Evolutionary conservation across 176 grass and related monocot species (phyloP).

Genomic region (Hordeum vulgare): DNA sequence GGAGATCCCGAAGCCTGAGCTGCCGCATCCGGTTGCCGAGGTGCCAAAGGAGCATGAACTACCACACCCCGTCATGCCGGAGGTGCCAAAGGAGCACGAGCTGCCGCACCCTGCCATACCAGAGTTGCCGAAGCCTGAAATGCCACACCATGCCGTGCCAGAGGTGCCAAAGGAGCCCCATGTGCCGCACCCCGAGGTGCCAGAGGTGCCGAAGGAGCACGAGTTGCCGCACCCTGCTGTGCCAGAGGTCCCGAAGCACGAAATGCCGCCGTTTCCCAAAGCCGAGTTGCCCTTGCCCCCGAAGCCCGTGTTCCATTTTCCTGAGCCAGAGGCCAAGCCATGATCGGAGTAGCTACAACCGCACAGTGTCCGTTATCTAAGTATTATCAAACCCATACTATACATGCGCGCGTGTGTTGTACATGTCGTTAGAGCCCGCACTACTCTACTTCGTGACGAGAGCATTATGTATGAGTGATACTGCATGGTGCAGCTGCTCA

Average conservation of each 20-base stretch:
- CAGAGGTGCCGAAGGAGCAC: neutral
- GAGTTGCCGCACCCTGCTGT: neutral
- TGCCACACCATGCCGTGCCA: neutral
- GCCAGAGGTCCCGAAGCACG: neutral
- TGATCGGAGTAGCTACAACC: neutral
- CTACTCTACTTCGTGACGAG: neutral
- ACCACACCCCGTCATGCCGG: neutral
- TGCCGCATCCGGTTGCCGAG: neutral
- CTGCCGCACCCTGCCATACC: neutral
- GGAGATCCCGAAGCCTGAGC: slow-evolving; percentile 8
- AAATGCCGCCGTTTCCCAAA: neutral
- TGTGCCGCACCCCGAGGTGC: neutral
- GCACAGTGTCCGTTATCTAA: neutral
- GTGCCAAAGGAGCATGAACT: neutral
- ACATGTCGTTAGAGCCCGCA: neutral
- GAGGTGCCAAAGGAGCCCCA: neutral
- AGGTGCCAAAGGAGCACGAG: neutral
- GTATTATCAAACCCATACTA: neutral
- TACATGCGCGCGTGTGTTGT: neutral
- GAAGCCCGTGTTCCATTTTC: slow-evolving; percentile 8
- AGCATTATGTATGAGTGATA: neutral
- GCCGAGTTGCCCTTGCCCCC: slow-evolving; percentile 5
- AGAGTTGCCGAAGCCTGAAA: neutral
- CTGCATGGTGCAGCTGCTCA: neutral
- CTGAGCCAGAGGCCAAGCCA: neutral